phyloP scores from a whole-genome alignment of 305 asterid genomes.

The Fraxinus ornus region DNA sequence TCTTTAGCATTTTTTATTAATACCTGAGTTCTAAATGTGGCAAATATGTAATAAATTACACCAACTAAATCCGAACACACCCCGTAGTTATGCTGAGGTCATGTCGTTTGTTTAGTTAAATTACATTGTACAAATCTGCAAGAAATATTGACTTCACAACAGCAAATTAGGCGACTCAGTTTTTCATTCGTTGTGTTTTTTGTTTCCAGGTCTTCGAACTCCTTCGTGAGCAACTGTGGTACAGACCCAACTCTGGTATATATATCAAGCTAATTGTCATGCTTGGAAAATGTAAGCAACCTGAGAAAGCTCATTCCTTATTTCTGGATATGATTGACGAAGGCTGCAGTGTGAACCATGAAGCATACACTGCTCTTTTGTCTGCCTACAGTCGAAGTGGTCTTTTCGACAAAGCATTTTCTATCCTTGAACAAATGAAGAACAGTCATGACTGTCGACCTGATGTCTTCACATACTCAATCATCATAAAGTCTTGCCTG shows the following conservation, averaged over 20 bases:
- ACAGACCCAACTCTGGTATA: slow-evolving; percentile 70
- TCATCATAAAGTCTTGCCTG: slow-evolving; percentile 76
- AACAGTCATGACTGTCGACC: slow-evolving; percentile 52
- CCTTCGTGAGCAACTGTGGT: slow-evolving; percentile 92
- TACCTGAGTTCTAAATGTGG: background rate
- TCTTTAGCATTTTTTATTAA: background rate
- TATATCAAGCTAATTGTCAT: slow-evolving; percentile 81
- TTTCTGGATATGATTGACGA: slow-evolving; percentile 79
- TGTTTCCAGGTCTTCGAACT: slow-evolving; percentile 74
- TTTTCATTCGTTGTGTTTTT: background rate
- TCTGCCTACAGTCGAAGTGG: slow-evolving; percentile 90
- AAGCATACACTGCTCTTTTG: slow-evolving; percentile 87
- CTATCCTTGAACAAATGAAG: slow-evolving; percentile 78
- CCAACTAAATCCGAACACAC: background rate
- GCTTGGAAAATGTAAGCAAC: slow-evolving; percentile 98
- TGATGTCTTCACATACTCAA: slow-evolving; percentile 78
- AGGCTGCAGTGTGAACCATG: slow-evolving; percentile 66
- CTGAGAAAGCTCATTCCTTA: slow-evolving; percentile 76
- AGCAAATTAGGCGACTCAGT: background rate
- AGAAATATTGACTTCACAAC: background rate
- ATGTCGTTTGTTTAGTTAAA: background rate
- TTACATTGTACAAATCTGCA: background rate
- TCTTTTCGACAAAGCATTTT: slow-evolving; percentile 62
- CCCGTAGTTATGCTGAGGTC: background rate
- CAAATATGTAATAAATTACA: background rate